Conservation (phyloP, 805 yeast species). For the Deakozyma indianensis region DNA sequence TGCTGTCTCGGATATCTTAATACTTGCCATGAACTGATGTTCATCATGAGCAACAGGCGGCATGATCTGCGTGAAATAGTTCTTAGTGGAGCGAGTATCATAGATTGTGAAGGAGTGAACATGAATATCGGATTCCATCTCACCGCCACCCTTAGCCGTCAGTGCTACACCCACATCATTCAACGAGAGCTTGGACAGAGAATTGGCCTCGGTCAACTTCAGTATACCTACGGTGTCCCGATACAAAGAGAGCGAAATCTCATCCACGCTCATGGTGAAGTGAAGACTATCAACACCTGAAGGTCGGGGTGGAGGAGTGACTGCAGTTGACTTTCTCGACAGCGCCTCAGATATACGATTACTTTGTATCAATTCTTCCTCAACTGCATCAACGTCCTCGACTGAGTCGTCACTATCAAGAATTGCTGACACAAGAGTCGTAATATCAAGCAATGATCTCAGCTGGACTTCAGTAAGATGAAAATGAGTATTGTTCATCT, state of each 20-base stretch:
- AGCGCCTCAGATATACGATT: constrained; percentile 4
- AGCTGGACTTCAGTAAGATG: constrained; percentile 63
- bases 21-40: constrained; percentile 52
- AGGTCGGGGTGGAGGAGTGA: background rate
- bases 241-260: constrained; percentile 38
- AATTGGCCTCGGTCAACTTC: constrained; percentile 5
- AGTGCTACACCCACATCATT: constrained; percentile 41
- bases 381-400: constrained; percentile 36
- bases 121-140: constrained; percentile 44
- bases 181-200: constrained; percentile 45
- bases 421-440: constrained; percentile 40
- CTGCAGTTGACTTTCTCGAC: background rate
- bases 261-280: constrained; percentile 45
- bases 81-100: constrained; percentile 53
- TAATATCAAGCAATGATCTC: constrained; percentile 38
- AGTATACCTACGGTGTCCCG: constrained; percentile 12
- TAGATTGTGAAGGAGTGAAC: constrained; percentile 62
- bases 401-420: constrained; percentile 35
- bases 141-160: constrained; percentile 36
- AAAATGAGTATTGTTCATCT: constrained; percentile 47
- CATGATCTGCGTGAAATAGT: constrained; percentile 65
- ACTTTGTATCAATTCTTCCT: constrained; percentile 11
- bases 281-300: constrained; percentile 23
- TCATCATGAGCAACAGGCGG: constrained; percentile 52
- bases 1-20: constrained; percentile 11